These are phyloP conservation scores for Pseudomonodictys pantanalensis DNA, from an alignment of 495 filamentous ascomycete species.

Conservation along the genomic window DNA sequence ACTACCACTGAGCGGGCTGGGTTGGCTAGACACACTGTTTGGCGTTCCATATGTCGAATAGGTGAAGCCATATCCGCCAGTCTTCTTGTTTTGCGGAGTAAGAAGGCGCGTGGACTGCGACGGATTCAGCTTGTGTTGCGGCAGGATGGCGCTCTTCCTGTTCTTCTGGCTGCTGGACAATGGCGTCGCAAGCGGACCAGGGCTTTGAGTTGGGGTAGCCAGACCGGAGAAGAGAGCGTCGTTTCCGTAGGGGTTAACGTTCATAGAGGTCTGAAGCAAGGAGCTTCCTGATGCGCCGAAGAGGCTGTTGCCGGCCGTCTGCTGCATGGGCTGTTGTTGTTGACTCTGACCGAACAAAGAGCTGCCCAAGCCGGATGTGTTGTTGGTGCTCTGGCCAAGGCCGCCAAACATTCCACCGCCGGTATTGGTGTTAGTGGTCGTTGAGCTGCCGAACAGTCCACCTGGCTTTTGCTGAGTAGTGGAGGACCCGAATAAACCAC, in stretches of 20 bases:
- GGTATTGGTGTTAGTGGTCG: slow-evolving; percentile 33
- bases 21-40: slow-evolving; percentile 61
- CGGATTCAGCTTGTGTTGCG: slow-evolving; percentile 85
- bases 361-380: slow-evolving; percentile 19
- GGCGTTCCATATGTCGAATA: slow-evolving; percentile 88
- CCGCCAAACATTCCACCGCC: slow-evolving; percentile 41
- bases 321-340: slow-evolving; percentile 35
- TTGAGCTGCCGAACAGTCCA: slow-evolving; percentile 32
- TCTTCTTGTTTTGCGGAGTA: slow-evolving; percentile 70
- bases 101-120: slow-evolving; percentile 70
- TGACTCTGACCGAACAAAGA: slow-evolving; percentile 41
- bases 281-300: slow-evolving; percentile 53
- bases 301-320: slow-evolving; percentile 46
- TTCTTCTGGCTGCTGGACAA: slow-evolving; percentile 68
- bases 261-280: slow-evolving; percentile 68
- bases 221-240: slow-evolving; percentile 74
- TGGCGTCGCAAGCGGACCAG: slow-evolving; percentile 83
- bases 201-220: slow-evolving; percentile 59
- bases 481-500: slow-evolving; percentile 45
- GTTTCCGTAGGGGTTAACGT: slow-evolving; percentile 79
- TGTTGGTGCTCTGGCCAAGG: slow-evolving; percentile 35
- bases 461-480: slow-evolving; percentile 35
- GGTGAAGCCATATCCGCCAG: slow-evolving; percentile 75
- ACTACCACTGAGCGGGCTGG: slow-evolving; percentile 66
- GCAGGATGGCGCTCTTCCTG: slow-evolving; percentile 72